Percentiles rank a stretch among this genome's conserved stretches.
Evolutionary conservation across 768 basidiomycete species (phyloP).

Genomic region (Nidularia pulvinata): DNA sequence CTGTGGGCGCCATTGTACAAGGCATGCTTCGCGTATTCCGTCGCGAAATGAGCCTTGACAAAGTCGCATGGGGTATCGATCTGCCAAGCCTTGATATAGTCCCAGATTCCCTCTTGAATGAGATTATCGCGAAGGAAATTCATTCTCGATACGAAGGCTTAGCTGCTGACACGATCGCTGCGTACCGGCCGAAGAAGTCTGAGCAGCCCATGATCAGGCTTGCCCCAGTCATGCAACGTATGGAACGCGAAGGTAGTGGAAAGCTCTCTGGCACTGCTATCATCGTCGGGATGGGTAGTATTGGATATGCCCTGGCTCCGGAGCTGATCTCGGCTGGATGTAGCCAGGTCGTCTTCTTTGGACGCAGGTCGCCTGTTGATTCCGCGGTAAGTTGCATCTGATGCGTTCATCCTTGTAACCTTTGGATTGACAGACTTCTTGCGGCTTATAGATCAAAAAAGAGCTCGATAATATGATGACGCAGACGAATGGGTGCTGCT

Average conservation of each 20-base stretch:
- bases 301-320: constrained; percentile 19
- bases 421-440: neutral
- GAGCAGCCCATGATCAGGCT: constrained; percentile 15
- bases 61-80: constrained; percentile 15
- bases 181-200: constrained; percentile 15
- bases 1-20: constrained; percentile 16
- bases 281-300: constrained; percentile 29
- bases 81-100: constrained; percentile 6
- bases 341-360: constrained; percentile 19
- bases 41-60: constrained; percentile 17
- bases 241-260: constrained; percentile 4
- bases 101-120: neutral
- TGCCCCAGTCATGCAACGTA: constrained; percentile 16
- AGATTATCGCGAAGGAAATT: neutral
- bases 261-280: constrained; percentile 19
- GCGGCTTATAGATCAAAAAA: constrained; percentile 12
- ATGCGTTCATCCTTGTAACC: neutral
- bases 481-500: constrained; percentile 7
- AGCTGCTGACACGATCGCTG: constrained; percentile 11
- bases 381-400: constrained; percentile 9
- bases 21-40: constrained; percentile 26
- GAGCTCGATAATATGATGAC: constrained; percentile 10
- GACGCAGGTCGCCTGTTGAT: constrained; percentile 14
- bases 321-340: constrained; percentile 18
- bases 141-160: neutral